A percentile compares a stretch with the other conserved stretches of the same genome.
These are phyloP conservation scores for Metschnikowia gelsemii DNA, from an alignment of 805 yeast genomes.

Conservation along the genomic window DNA sequence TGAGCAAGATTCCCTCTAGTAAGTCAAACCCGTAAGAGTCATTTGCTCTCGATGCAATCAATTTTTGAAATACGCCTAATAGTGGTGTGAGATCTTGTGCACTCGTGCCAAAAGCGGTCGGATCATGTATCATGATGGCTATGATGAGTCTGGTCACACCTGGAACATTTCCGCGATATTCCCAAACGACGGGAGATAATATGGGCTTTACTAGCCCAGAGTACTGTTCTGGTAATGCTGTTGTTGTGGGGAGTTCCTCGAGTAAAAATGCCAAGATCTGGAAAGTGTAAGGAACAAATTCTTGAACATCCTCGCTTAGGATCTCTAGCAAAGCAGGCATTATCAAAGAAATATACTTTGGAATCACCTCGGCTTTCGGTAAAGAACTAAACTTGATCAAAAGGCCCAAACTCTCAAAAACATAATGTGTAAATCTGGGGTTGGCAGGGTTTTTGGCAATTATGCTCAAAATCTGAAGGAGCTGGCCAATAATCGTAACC, in stretches of 20 bases:
- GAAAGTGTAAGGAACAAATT: constrained; percentile 88
- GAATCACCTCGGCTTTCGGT: constrained; percentile 14
- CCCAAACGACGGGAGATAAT: constrained; percentile 92
- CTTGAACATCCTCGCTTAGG: constrained; percentile 83
- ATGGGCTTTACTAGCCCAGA: constrained; percentile 73
- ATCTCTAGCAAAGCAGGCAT: constrained; percentile 68
- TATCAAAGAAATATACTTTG: constrained; percentile 47
- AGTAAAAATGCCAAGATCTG: constrained; percentile 83
- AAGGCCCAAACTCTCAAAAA: constrained; percentile 84
- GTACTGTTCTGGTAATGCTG: constrained; percentile 62
- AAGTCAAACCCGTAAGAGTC: constrained; percentile 85
- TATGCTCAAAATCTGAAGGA: constrained; percentile 63
- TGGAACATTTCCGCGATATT: constrained; percentile 87
- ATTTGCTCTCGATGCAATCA: constrained; percentile 79
- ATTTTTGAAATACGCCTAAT: constrained; percentile 93
- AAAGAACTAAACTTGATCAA: constrained; percentile 53
- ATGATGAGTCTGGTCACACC: constrained; percentile 81
- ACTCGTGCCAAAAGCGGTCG: constrained; percentile 36
- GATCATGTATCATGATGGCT: constrained; percentile 57
- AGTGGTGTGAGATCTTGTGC: constrained; percentile 61
- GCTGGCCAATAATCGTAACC: constrained; percentile 55
- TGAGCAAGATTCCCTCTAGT: constrained; percentile 62
- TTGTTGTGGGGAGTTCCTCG: constrained; percentile 52
- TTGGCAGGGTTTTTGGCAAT: constrained; percentile 91
- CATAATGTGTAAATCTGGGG: constrained; percentile 87